phyloP scores from a whole-genome alignment of 805 yeast genomes.

The Saccharomycopsis schoenii region DNA sequence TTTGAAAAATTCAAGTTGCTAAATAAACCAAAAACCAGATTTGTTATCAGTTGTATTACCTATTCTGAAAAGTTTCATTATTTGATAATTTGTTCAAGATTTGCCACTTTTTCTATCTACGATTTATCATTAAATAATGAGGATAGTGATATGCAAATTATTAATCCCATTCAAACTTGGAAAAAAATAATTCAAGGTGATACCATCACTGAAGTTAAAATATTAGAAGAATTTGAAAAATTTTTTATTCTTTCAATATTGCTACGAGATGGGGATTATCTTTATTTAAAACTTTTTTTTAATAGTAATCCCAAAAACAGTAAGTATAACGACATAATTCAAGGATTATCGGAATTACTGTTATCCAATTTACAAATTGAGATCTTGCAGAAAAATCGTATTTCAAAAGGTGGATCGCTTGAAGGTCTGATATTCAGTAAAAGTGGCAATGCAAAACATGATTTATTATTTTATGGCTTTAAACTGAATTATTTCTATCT shows the following conservation, averaged over 20 bases:
- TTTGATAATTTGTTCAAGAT: constrained; percentile 62
- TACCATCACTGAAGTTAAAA: constrained; percentile 45
- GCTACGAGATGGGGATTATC: constrained; percentile 54
- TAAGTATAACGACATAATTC: background rate
- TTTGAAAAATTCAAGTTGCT: constrained; percentile 12
- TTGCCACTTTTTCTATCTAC: constrained; percentile 54
- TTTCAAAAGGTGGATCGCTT: constrained; percentile 59
- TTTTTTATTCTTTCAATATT: constrained; percentile 28
- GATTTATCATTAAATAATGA: constrained; percentile 26
- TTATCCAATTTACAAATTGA: constrained; percentile 16
- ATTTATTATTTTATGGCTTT: constrained; percentile 68
- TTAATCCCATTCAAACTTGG: constrained; percentile 24
- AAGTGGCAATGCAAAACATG: constrained; percentile 23
- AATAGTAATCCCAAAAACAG: constrained; percentile 6
- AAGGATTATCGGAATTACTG: constrained; percentile 4
- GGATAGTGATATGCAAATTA: constrained; percentile 17
- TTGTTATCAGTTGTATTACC: constrained; percentile 50
- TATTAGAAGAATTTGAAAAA: constrained; percentile 15
- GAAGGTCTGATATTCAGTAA: constrained; percentile 54
- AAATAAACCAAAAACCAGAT: constrained; percentile 24
- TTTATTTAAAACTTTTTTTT: constrained; percentile 23
- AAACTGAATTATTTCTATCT: constrained; percentile 66
- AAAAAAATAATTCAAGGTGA: constrained; percentile 55
- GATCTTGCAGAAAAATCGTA: constrained; percentile 46
- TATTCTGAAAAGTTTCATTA: constrained; percentile 29